Evolutionary conservation across 768 basidiomycete species (phyloP), one percentile per base, ranked within the genome.

Genomic region (Leucosporidium creatinivorum): DNA sequence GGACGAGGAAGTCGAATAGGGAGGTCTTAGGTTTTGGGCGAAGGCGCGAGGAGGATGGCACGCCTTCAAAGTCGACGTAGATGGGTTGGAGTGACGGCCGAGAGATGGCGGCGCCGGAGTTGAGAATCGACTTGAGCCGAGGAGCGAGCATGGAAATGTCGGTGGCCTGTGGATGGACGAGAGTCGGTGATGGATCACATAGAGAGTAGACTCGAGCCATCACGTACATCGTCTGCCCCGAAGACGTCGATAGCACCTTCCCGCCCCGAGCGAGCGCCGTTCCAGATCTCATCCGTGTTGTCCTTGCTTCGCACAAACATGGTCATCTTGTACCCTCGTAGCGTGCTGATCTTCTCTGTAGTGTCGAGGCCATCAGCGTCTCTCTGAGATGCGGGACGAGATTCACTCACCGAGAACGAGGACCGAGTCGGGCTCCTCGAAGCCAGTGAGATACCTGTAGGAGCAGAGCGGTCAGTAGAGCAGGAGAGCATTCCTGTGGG

Each of bases 391-490:
- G 31, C 13, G 1, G 36, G 12, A 25, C 17, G 36, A 31, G 47
- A 12, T 23, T 7, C 57, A 65, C 81, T 48, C 59, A 89, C 91
- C 86, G 56, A 99, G 82, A 49, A 97, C 82, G 52, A 98, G 80
- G 0, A 90, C 93, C 23, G 94, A 85, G 64, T 94, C 88, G 1
- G 93, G 90, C 76, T 98, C 94, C 65, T 91, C 85, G 74, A 96
- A 96, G 17, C 96, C 96, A 0, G 96, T 96, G 19, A 99, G 81
- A 77, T 99, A 98, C 88, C 39, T 44, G 39, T 9, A 13, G 2
- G 39, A 44, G 39, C 39, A 44, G 39, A 10, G 15, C 8, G 39
- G 8, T 44, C 39, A 44, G 39, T 13, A 15, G 15, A 44, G 39
- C 39, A 44, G 39, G 39, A 44, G 39, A 44, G 39, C 39, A 13